These are phyloP conservation scores for Tilletia horrida DNA, from an alignment of 1,284 basidiomycete species.

Conservation along the genomic window DNA sequence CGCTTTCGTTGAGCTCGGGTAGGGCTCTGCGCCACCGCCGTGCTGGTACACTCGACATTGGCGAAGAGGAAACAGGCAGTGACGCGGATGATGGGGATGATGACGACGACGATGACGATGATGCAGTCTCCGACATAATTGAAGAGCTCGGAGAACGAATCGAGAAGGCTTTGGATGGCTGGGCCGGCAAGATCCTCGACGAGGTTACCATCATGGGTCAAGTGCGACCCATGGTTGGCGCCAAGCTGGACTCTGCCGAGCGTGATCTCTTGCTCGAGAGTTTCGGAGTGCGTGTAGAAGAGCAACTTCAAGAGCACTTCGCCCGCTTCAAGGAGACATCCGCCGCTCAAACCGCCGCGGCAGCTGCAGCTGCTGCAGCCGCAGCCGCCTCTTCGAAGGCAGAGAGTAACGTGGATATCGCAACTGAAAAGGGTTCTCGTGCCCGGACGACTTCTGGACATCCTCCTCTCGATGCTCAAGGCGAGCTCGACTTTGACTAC, in stretches of 20 bases:
- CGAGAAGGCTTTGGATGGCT: constrained; percentile 43
- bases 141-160: constrained; percentile 44
- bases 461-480: constrained; percentile 29
- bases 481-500: constrained; percentile 46
- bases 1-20: not conserved
- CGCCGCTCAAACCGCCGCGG: constrained; percentile 10
- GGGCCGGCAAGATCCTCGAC: constrained; percentile 48
- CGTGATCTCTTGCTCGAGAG: constrained; percentile 20
- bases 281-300: constrained; percentile 19
- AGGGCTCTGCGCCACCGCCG: constrained; percentile 12
- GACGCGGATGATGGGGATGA: constrained; percentile 16
- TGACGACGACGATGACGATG: constrained; percentile 33
- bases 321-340: constrained; percentile 17
- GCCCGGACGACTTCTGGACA: constrained; percentile 23
- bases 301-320: constrained; percentile 17
- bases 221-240: constrained; percentile 30
- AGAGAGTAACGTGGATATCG: not conserved
- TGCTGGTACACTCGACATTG: constrained; percentile 8
- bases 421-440: not conserved
- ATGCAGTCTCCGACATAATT: constrained; percentile 37
- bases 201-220: constrained; percentile 50
- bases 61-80: not conserved
- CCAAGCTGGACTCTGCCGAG: constrained; percentile 18
- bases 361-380: not conserved
- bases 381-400: not conserved